A percentile compares a stretch with the other conserved stretches of the same genome.
These are phyloP conservation scores for Penicillium subrubescens DNA, from an alignment of 495 filamentous ascomycete genomes.

Conservation along the genomic window DNA sequence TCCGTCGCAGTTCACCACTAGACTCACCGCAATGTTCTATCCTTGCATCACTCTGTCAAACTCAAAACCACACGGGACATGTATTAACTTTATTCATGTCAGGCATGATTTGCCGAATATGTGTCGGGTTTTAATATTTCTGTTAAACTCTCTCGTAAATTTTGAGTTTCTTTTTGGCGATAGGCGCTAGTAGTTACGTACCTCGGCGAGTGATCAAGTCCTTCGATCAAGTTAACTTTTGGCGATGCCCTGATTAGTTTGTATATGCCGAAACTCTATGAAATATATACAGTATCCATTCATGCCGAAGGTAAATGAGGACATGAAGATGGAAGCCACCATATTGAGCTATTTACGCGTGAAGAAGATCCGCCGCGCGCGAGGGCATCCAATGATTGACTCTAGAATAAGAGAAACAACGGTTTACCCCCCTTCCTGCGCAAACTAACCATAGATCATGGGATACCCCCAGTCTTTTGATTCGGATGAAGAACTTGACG, in stretches of 20 bases:
- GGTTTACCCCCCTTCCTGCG: not conserved
- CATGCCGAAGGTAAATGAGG: not conserved
- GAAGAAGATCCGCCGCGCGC: not conserved
- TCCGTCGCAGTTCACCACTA: not conserved
- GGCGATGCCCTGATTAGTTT: not conserved
- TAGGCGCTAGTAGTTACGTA: not conserved
- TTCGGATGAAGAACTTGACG: not conserved
- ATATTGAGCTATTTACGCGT: not conserved
- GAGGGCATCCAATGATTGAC: not conserved
- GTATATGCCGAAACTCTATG: not conserved
- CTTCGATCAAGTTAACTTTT: not conserved
- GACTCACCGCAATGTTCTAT: not conserved
- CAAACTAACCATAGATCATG: not conserved
- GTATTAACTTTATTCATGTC: not conserved
- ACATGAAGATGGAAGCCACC: not conserved
- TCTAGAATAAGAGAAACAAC: not conserved
- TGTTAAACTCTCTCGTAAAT: not conserved
- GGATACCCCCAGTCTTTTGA: not conserved
- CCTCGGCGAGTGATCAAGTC: not conserved
- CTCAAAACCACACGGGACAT: not conserved
- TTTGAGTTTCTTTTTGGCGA: not conserved
- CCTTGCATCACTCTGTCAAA: not conserved
- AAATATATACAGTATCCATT: not conserved
- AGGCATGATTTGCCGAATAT: not conserved
- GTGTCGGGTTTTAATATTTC: not conserved